Evolutionary conservation across 2,329 filamentous ascomycete genomes (phyloP), one percentile per base, ranked within the genome.

Genomic region (Plenodomus tracheiphilus): DNA sequence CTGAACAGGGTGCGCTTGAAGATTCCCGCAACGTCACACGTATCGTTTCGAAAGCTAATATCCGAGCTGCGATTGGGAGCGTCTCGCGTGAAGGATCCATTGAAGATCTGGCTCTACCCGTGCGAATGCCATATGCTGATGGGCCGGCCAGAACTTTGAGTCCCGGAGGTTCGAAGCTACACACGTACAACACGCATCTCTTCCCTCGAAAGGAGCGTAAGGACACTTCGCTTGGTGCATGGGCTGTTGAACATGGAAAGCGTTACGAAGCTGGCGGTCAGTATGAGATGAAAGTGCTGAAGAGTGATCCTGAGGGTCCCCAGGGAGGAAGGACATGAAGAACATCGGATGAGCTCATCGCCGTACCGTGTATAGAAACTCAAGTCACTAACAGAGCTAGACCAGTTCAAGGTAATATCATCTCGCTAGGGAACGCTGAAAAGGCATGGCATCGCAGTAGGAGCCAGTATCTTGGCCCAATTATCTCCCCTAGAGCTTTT

Each of bases 31-130:
- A 47, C 43, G 32, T 63, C 41, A 19, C 43, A 6, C 66, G 64
- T 16, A 68, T 69, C 36, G 55, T 71, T 2, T 70, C 68, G 5
- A 66, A 58, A 35, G 66, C 70, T 19, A 71, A 69, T 32, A 70
- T 71, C 20, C 66, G 68, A 13, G 53, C 59, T 18, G 61, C 56
- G 7, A 49, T 71, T 10, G 51, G 46, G 19, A 38, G 43, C 32
- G 16, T 58, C 19, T 64, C 64, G 5, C 49, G 46, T 3, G 57
- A 63, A 2, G 53, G 51, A 21, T 64, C 60, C 3, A 43, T 38
- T 2, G 63, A 68, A n/a, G 50, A 58, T 5, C 15, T 61, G 10
- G 19, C 19, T 5, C 37, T 45, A 15, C 35, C 49, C 13, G 49
- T 53, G 39, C 40, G 44, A 15, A 19, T 49, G 16, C 19, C 32